phyloP scores from a whole-genome alignment of 352 stramenopile species.

The Phytophthora quininea region DNA sequence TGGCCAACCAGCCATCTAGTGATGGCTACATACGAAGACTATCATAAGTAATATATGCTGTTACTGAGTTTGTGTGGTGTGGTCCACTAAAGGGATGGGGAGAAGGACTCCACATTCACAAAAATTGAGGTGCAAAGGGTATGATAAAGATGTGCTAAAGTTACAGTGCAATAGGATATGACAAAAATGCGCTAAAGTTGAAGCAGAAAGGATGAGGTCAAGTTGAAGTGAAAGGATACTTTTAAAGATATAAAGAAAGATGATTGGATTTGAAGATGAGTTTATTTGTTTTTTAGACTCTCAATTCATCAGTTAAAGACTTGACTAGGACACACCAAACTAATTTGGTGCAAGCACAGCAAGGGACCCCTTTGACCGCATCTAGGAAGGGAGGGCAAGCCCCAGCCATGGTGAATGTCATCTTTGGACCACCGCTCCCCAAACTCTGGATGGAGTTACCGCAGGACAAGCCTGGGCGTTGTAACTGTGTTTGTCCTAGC shows the following conservation, averaged over 20 bases:
- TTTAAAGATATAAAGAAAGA: not conserved
- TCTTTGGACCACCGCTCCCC: not conserved
- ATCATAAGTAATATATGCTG: too few relatives aligned
- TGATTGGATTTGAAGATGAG: not conserved
- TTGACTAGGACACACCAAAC: not conserved
- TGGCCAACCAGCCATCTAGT: too few relatives aligned
- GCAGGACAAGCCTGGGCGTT: not conserved
- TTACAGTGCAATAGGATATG: too few relatives aligned
- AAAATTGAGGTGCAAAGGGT: too few relatives aligned
- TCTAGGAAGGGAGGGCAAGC: not conserved
- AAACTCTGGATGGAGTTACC: not conserved
- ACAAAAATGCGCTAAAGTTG: not conserved
- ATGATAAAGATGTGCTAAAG: too few relatives aligned
- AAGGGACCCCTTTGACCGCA: not conserved
- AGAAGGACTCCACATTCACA: too few relatives aligned
- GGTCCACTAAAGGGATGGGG: too few relatives aligned
- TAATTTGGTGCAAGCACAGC: not conserved
- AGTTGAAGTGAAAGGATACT: slow-evolving; percentile 4
- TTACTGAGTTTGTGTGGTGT: too few relatives aligned
- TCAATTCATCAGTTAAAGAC: not conserved
- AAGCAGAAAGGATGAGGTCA: not conserved
- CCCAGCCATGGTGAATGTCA: not conserved
- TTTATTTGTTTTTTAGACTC: not conserved
- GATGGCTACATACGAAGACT: too few relatives aligned
- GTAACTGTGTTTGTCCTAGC: slow-evolving; percentile 1